Conservation (phyloP, 2,329 filamentous ascomycete genomes). For the Colletotrichum musicola region DNA sequence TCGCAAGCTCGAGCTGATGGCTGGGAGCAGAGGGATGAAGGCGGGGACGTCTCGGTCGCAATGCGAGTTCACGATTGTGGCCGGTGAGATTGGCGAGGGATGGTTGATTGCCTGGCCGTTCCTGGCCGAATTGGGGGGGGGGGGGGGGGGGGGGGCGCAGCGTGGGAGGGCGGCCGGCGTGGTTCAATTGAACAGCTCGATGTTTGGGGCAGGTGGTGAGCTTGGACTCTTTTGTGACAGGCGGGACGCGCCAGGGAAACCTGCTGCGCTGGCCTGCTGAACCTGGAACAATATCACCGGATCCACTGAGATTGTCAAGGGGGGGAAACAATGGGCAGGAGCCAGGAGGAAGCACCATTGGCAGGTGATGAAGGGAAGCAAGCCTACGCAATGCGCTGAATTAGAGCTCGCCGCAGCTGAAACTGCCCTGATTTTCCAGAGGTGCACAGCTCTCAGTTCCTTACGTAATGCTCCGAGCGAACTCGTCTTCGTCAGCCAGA, state of each 20-base stretch:
- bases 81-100: conserved; percentile 33
- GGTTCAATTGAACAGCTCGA: conserved; percentile 1
- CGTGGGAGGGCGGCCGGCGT: conserved; percentile 19
- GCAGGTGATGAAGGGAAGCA: neutral
- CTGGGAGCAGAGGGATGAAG: conserved; percentile 25
- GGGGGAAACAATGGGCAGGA: conserved; percentile 5
- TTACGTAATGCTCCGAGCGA: conserved; percentile 2
- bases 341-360: neutral
- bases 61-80: conserved; percentile 10
- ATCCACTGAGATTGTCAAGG: conserved; percentile 4
- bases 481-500: too few relatives aligned
- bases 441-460: conserved; percentile 13
- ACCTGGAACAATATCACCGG: conserved; percentile 31
- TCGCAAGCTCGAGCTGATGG: conserved; percentile 21
- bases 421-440: neutral
- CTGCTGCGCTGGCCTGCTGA: conserved; percentile 4
- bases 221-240: conserved; percentile 31
- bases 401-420: conserved; percentile 16
- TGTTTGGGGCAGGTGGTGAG: conserved; percentile 33
- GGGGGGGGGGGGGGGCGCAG: neutral
- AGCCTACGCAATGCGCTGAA: neutral
- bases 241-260: conserved; percentile 6
- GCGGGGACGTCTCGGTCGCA: conserved; percentile 19
- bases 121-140: conserved; percentile 5
- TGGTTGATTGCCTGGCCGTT: conserved; percentile 26